Evolutionary conservation across 2,329 filamentous ascomycete species (phyloP), one percentile per base, ranked within the genome.

Genomic region (Bisporella sp.): DNA sequence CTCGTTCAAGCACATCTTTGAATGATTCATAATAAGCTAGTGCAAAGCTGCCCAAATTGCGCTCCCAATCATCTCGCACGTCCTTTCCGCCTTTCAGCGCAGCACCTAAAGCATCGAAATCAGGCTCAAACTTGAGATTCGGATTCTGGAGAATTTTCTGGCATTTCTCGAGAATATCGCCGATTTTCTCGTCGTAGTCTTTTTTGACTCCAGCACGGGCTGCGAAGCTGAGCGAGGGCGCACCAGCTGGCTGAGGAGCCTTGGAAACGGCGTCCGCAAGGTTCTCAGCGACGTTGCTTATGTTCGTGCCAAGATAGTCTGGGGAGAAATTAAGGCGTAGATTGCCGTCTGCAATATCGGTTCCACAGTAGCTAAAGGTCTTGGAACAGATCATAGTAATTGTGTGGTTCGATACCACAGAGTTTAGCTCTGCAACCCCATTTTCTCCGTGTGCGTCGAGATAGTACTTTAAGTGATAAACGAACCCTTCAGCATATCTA

Each of bases 241-340:
- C 61, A 1, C 54, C 59, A 11, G 55, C 54, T 4, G 63, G 54
- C 9, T 63, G 56, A 4, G 70, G 64, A 5, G 73, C 75, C 1
- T 62, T 60, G 58, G 78, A 75, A 52, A 79, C 65, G 3, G 76
- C 74, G 31, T 67, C 62, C 32, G 66, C 57, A 30, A 80, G 66
- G 6, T 68, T 65, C 37, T 64, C 53, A 7, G 58, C 60, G 6
- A 69, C 58, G 42, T 72, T 54, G 59, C 62, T 57, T 51, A 71
- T 66, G 64, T 80, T 79, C 57, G 59, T 64, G 43, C 72, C 76
- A 0, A 80, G 67, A 46, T 64, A 56, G 4, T 60, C 57, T 30
- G 68, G 64, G 12, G 63, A 56, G 62, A 79, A 79, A 40, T 78
- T 58, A n/a, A 79, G 67, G 50, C 69, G 65, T 6, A 80, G 71